Evolutionary conservation across 1,284 basidiomycete species (phyloP).

Genomic region (Trametes versicolor): DNA sequence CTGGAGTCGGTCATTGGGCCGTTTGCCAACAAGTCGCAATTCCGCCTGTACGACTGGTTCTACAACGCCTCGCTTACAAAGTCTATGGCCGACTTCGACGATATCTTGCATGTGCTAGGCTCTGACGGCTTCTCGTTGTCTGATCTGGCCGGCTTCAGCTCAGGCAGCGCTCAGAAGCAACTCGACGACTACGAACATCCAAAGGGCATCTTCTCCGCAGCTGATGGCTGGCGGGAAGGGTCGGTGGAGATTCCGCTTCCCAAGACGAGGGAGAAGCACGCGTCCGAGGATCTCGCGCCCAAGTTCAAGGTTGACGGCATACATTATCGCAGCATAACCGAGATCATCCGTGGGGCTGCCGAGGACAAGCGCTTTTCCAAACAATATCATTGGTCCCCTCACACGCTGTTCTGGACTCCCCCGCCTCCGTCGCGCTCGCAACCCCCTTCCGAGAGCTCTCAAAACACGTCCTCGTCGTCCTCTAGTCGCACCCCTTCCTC

Average conservation of each 20-base stretch:
- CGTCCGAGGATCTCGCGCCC: constrained; percentile 37
- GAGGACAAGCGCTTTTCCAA: constrained; percentile 4
- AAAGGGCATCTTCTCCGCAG: constrained; percentile 1
- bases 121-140: constrained; percentile 33
- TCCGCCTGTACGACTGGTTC: constrained; percentile 11
- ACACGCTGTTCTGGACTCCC: constrained; percentile 12
- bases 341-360: not conserved
- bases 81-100: constrained; percentile 7
- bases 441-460: too few relatives aligned
- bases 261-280: constrained; percentile 20
- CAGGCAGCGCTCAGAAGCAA: constrained; percentile 16
- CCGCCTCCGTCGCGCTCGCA: not conserved
- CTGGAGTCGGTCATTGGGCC: not conserved
- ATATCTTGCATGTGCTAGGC: constrained; percentile 11
- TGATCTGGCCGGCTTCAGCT: constrained; percentile 34
- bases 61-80: not conserved
- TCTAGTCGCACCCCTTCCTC: too few relatives aligned
- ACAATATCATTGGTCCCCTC: constrained; percentile 6
- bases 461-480: too few relatives aligned
- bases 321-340: not conserved
- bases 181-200: constrained; percentile 27
- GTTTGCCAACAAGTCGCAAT: constrained; percentile 3
- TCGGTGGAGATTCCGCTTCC: constrained; percentile 40
- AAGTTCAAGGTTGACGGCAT: constrained; percentile 36
- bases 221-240: constrained; percentile 40